phyloP scores from a whole-genome alignment of 176 grass and related monocot genomes.

The Sorghum bicolor region DNA sequence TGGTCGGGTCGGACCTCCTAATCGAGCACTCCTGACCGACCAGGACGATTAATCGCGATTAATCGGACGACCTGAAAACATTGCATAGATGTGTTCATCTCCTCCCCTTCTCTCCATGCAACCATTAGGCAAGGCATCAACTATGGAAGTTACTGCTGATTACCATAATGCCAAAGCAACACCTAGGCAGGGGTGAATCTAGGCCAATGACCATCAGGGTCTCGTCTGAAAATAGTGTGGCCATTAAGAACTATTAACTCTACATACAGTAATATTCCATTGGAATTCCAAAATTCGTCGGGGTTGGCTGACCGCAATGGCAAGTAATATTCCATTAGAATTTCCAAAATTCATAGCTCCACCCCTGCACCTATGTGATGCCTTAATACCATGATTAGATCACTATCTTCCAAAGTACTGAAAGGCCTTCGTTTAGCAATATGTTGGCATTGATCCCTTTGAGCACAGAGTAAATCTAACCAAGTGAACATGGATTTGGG shows the following conservation, averaged over 20 bases:
- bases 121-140: background rate
- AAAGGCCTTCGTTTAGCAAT: background rate
- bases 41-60: too few species aligned
- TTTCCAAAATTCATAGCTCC: background rate
- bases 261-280: background rate
- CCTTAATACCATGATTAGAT: background rate
- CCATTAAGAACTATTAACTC: background rate
- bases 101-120: background rate
- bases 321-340: background rate
- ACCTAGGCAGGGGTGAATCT: background rate
- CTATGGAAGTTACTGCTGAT: background rate
- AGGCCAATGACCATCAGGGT: background rate
- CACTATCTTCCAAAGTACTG: background rate
- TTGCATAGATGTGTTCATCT: background rate
- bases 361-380: background rate
- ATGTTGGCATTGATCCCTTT: conserved; percentile 1
- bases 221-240: background rate
- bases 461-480: background rate
- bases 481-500: background rate
- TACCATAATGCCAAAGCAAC: background rate
- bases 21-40: too few species aligned
- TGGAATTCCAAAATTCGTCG: too few species aligned
- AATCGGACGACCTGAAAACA: too few species aligned
- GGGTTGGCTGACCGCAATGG: background rate
- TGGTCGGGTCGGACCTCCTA: too few species aligned